Base-by-base conservation (phyloP, 305 asterid genomes). In the Petunia hybrid region DNA sequence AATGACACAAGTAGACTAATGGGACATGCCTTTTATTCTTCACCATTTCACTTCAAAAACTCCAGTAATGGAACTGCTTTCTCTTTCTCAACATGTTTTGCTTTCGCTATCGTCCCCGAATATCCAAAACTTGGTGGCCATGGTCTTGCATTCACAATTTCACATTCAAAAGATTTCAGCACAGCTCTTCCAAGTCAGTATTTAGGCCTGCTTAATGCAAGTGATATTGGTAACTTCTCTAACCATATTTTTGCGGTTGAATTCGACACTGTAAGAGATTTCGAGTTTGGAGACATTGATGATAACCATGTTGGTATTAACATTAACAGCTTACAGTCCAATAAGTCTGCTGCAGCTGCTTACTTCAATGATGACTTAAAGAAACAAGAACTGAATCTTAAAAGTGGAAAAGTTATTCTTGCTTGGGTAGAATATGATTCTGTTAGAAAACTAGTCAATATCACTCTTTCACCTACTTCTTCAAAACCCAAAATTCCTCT, bases 381-480 rank as follows among this genome's bases (percentile, higher is more conserved):
- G 36, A 78, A 80, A 13, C 16, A 76, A 62, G 43, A 51, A 8
- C 36, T 91, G 6, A 82, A 82, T 10, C 89, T 91, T 40, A 78
- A 80, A 60, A 77, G 88, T 80, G 93, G 97, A 0, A 79, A 60
- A 46, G 81, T 59, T 41, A 86, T 92, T 60, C 88, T 87, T 59
- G 91, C 85, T 9, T 92, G 97, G 97, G 59, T 93, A 31, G 98
- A 92, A 63, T 93, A 89, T 85, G 90, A 92, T 84, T 88, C 91
- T 2, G 65, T 13, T 42, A 55, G 60, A 16, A 76, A 78, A 7
- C 62, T 76, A 63, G 14, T 91, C 35, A 87, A 92, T 64, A 92
- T 92, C 38, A 87, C 93, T 0, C 84, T 93, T 80, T 88, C 94
- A 6, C 87, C 85, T 0, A 82, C 87, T 68, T 82, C 92, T 14